Evolutionary conservation across 331 rosid genomes (phyloP).

Genomic region (Dryas integrifolia): DNA sequence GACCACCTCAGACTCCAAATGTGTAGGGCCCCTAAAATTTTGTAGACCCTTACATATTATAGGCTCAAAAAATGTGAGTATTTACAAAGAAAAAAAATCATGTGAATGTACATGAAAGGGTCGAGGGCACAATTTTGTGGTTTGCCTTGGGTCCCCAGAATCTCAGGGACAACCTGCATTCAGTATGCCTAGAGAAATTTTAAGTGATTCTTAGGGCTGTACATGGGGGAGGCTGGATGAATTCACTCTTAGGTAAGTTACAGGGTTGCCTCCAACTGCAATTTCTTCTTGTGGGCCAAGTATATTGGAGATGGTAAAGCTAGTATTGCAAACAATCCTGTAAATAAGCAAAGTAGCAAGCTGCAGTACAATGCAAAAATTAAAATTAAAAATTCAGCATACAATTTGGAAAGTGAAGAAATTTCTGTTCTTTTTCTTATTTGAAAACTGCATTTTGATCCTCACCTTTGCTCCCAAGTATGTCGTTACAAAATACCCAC

Average conservation of each 20-base stretch:
- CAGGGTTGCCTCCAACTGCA: slow-evolving; percentile 58
- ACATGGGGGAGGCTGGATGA: slow-evolving; percentile 80
- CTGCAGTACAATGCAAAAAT: slow-evolving; percentile 35
- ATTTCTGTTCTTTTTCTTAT: not conserved
- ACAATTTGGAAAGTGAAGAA: not conserved
- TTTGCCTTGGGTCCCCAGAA: no score
- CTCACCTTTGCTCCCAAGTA: slow-evolving; percentile 68
- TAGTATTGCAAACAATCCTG: slow-evolving; percentile 64
- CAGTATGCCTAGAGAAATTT: not conserved
- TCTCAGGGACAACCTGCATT: no score
- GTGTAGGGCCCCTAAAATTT: no score
- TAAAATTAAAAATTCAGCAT: not conserved
- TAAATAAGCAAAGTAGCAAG: slow-evolving; percentile 59
- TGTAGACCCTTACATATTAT: no score
- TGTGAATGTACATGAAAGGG: no score
- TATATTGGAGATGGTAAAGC: slow-evolving; percentile 75
- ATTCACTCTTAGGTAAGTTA: slow-evolving; percentile 61
- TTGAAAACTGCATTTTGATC: not conserved
- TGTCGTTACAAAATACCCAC: slow-evolving; percentile 53
- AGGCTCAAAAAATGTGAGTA: no score
- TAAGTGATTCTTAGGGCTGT: slow-evolving; percentile 7
- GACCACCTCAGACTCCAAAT: no score
- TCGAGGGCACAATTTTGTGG: no score
- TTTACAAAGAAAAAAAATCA: no score
- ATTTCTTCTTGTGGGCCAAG: slow-evolving; percentile 84